Conservation (phyloP, 169 alveolate species). For the Pseudocohnilembus persalinus region DNA sequence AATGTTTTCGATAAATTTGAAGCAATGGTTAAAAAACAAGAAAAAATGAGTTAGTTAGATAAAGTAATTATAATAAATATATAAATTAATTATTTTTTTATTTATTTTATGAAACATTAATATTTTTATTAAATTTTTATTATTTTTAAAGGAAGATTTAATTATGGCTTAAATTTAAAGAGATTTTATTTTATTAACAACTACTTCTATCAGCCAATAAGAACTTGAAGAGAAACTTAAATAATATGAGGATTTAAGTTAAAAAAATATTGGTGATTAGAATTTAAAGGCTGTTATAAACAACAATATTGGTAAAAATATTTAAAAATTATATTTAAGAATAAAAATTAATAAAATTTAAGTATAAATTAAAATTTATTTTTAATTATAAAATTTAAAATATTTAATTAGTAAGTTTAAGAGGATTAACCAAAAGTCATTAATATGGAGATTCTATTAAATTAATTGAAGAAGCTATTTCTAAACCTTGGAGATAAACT, state of each 20-base stretch:
- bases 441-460: slow-evolving; percentile 15
- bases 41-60: not conserved
- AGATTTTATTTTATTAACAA: not conserved
- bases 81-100: too few relatives aligned
- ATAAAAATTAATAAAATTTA: too few relatives aligned
- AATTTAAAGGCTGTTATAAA: slow-evolving; percentile 10
- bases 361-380: too few relatives aligned
- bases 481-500: slow-evolving; percentile 7
- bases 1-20: not conserved
- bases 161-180: not conserved
- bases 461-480: slow-evolving; percentile 16
- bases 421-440: not conserved
- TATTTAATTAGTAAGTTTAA: not conserved
- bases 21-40: not conserved
- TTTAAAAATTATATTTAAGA: too few relatives aligned
- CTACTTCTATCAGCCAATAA: not conserved
- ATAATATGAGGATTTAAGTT: not conserved
- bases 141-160: not conserved
- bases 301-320: slow-evolving; percentile 5
- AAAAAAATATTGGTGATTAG: not conserved
- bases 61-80: too few relatives aligned
- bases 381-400: too few relatives aligned
- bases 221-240: not conserved
- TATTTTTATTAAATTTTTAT: too few relatives aligned
- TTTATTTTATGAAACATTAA: too few relatives aligned